A percentile compares a stretch with the other conserved stretches of the same genome.
phyloP scores from a whole-genome alignment of 2,329 filamentous ascomycete species.

The Colletotrichum endophyticum region DNA sequence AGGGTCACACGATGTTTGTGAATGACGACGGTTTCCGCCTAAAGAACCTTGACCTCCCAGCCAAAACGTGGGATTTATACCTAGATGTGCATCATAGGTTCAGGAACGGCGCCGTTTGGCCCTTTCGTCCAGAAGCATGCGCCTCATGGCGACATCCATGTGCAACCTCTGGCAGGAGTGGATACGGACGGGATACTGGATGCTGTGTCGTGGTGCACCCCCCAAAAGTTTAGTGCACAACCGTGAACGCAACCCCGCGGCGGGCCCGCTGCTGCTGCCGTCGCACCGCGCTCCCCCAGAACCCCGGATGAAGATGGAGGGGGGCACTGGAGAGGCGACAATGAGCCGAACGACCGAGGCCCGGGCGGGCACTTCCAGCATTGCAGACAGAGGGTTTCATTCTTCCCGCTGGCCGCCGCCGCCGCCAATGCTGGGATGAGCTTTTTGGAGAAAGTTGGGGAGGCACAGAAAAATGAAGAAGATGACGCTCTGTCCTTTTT shows the following conservation, averaged over 20 bases:
- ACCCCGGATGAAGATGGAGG: background rate
- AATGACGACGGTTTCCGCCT: background rate
- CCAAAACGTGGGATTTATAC: background rate
- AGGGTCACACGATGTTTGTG: background rate
- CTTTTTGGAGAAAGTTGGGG: background rate
- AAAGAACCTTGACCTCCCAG: background rate
- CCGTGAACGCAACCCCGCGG: background rate
- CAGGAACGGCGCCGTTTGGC: background rate
- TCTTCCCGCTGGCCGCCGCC: background rate
- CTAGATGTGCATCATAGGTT: background rate
- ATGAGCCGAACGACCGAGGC: slow-evolving; percentile 24
- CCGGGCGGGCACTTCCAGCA: background rate
- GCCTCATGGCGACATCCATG: background rate
- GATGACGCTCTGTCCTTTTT: background rate
- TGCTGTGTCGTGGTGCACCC: background rate
- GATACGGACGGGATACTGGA: background rate
- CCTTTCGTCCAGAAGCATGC: background rate
- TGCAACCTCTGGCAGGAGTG: background rate
- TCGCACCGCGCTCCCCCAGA: background rate
- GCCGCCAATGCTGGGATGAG: slow-evolving; percentile 2
- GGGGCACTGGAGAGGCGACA: background rate
- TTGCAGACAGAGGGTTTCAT: background rate
- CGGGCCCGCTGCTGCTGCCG: background rate
- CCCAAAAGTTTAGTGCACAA: background rate
- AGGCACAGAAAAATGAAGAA: background rate